These are phyloP conservation scores for Funneliformis caledonium DNA, from an alignment of 371 early-diverging fungal genomes.

Conservation along the genomic window DNA sequence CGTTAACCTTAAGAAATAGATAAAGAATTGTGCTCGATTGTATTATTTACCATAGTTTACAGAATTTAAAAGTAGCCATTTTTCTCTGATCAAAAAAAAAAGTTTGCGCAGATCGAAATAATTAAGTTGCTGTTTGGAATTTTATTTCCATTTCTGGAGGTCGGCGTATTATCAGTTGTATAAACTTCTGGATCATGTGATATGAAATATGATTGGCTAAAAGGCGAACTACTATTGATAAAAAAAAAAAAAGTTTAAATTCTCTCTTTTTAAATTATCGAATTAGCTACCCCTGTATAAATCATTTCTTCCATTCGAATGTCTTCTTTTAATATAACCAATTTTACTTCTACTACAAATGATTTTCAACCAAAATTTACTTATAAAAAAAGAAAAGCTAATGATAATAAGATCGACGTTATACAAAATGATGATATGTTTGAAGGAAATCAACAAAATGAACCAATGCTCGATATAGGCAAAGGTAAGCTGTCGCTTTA, in stretches of 20 bases:
- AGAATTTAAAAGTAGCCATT: slow-evolving; percentile 40
- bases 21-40: background rate
- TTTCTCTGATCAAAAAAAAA: background rate
- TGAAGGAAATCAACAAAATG: background rate
- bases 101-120: too few species aligned
- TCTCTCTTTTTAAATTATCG: too few species aligned
- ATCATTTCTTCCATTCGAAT: background rate
- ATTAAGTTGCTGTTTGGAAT: too few species aligned
- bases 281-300: too few species aligned
- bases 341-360: background rate
- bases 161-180: too few species aligned
- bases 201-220: too few species aligned
- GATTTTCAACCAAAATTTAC: background rate
- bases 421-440: background rate
- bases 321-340: background rate
- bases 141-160: too few species aligned
- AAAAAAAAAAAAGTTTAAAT: too few species aligned
- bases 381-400: background rate
- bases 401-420: background rate
- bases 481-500: background rate
- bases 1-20: background rate
- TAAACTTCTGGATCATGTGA: too few species aligned
- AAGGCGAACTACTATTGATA: too few species aligned
- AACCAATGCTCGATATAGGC: background rate
- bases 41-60: slow-evolving; percentile 22